A percentile compares a stretch with the other conserved stretches of the same genome.
Conservation (phyloP, 306 rosid genomes). For the Elaeagnus macrophylla region DNA sequence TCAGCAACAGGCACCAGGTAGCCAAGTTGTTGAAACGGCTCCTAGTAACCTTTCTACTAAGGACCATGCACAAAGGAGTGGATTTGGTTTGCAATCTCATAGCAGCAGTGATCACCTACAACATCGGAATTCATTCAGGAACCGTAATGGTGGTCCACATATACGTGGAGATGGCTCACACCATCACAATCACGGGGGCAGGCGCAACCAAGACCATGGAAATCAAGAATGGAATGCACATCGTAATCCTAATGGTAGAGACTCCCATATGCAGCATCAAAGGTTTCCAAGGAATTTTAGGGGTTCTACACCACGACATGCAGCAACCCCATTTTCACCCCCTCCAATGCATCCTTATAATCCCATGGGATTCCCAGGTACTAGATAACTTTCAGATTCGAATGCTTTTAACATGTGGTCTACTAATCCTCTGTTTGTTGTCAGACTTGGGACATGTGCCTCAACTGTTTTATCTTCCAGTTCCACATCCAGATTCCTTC, state of each 20-base stretch:
- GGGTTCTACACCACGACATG: conserved; percentile 51
- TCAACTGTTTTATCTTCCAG: conserved; percentile 37
- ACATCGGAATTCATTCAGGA: conserved; percentile 44
- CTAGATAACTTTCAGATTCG: conserved; percentile 2
- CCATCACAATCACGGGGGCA: conserved; percentile 44
- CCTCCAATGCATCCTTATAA: conserved; percentile 39
- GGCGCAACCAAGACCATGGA: conserved; percentile 77
- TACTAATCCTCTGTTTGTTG: conserved; percentile 21
- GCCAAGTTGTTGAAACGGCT: conserved; percentile 28
- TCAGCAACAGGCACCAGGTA: conserved; percentile 36
- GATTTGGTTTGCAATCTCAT: conserved; percentile 38
- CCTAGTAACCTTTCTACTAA: conserved; percentile 35
- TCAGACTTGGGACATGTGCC: conserved; percentile 40
- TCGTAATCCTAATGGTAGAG: conserved; percentile 48
- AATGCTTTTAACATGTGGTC: conserved; percentile 4
- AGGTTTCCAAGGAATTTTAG: conserved; percentile 39
- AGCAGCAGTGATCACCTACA: conserved; percentile 45
- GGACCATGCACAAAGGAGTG: conserved; percentile 52
- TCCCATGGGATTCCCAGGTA: conserved; percentile 61
- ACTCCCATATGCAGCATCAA: conserved; percentile 35
- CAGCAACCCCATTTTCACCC: conserved; percentile 37
- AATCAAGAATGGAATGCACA: conserved; percentile 65
- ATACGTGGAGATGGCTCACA: conserved; percentile 65
- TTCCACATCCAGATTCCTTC: conserved; percentile 37
- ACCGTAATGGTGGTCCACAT: conserved; percentile 51